These are phyloP conservation scores for Rosa lucieae DNA, from an alignment of 306 rosid genomes.

Conservation along the genomic window DNA sequence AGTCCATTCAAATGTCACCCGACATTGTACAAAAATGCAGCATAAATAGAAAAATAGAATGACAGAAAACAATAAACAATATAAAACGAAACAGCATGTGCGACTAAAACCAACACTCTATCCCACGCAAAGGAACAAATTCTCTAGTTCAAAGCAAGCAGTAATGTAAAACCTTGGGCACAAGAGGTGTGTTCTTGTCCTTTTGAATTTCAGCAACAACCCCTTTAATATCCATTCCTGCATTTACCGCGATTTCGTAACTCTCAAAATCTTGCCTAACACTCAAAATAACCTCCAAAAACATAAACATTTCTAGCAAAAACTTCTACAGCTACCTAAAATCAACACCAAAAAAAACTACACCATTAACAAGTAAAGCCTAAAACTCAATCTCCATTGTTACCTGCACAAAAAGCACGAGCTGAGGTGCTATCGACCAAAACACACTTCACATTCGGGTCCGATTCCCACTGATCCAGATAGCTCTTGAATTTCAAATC, in stretches of 20 bases:
- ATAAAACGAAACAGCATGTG: slow-evolving; percentile 20
- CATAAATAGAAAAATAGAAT: slow-evolving; percentile 24
- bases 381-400: slow-evolving; percentile 8
- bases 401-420: slow-evolving; percentile 98
- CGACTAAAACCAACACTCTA: slow-evolving; percentile 29
- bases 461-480: slow-evolving; percentile 92
- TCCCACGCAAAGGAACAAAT: slow-evolving; percentile 17
- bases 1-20: background rate
- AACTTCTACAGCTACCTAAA: background rate
- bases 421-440: slow-evolving; percentile 81
- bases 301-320: background rate
- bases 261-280: slow-evolving; percentile 58
- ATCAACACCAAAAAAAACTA: background rate
- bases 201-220: slow-evolving; percentile 96
- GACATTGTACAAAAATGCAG: slow-evolving; percentile 1
- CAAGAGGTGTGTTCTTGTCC: slow-evolving; percentile 95
- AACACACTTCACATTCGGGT: slow-evolving; percentile 84
- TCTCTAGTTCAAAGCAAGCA: slow-evolving; percentile 36
- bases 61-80: slow-evolving; percentile 24
- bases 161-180: slow-evolving; percentile 69
- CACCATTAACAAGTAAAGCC: background rate
- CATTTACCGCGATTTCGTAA: slow-evolving; percentile 61
- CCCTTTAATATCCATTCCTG: slow-evolving; percentile 99
- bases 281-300: slow-evolving; percentile 37
- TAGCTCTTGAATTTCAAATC: slow-evolving; percentile 76